Evolutionary conservation across 129 eudicot genomes (phyloP).

Genomic region (Pittosporum tobira): DNA sequence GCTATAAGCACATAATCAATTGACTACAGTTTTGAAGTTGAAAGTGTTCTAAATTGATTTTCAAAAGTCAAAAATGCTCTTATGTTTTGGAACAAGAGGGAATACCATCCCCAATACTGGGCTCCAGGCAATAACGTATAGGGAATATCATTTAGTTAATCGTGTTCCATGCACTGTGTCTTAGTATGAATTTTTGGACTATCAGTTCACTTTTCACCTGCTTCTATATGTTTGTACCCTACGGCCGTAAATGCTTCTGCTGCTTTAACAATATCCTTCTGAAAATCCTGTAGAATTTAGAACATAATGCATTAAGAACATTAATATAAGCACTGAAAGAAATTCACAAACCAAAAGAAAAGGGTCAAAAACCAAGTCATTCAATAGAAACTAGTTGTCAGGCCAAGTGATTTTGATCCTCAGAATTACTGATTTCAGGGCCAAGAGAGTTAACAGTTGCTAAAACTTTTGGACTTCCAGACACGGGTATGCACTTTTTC

Average conservation of each 20-base stretch:
- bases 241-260: conserved; percentile 89
- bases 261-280: conserved; percentile 80
- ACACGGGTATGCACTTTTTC: no score
- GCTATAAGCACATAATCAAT: no score
- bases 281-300: conserved; percentile 64
- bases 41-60: no score
- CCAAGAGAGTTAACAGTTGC: no score
- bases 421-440: no score
- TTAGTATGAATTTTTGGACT: background rate
- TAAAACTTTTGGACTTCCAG: no score
- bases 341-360: background rate
- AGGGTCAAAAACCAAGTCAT: background rate
- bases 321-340: background rate
- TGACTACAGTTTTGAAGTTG: no score
- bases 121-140: no score
- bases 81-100: no score
- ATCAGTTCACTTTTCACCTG: conserved; percentile 47
- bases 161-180: background rate
- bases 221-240: conserved; percentile 90
- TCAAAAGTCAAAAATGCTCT: no score
- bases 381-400: background rate
- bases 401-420: no score
- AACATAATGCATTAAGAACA: background rate
- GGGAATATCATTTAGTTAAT: background rate
- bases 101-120: no score